Conservation (phyloP, 306 rosid genomes). For the Vigna mungo region DNA sequence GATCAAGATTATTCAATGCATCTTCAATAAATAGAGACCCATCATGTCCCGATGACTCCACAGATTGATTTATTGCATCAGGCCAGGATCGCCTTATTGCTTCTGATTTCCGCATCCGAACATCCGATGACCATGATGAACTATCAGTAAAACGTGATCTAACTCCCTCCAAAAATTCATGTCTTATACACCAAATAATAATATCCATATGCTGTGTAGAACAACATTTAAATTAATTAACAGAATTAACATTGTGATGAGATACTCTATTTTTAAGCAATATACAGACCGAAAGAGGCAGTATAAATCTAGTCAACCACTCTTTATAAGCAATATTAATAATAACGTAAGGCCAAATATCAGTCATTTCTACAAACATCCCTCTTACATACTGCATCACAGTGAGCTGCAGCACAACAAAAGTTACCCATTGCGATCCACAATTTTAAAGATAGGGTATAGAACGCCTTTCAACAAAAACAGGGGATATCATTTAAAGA, state of each 20-base stretch:
- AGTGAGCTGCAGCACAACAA: neutral
- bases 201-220: conserved; percentile 88
- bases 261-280: conserved; percentile 31
- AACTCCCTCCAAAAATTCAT: conserved; percentile 74
- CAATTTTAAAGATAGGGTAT: conserved; percentile 9
- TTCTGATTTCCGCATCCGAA: conserved; percentile 75
- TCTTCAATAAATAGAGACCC: conserved; percentile 94
- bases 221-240: conserved; percentile 36
- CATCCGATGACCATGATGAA: conserved; percentile 73
- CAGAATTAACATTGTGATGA: conserved; percentile 36
- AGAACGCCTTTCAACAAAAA: conserved; percentile 2
- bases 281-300: conserved; percentile 32
- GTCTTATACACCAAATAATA: conserved; percentile 83
- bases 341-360: conserved; percentile 31
- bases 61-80: conserved; percentile 68
- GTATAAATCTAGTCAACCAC: conserved; percentile 2
- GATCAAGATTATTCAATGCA: conserved; percentile 80
- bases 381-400: conserved; percentile 3
- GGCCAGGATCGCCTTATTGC: conserved; percentile 94
- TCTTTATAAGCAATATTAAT: conserved; percentile 29
- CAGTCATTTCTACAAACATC: conserved; percentile 9
- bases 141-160: conserved; percentile 58
- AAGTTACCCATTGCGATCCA: conserved; percentile 19
- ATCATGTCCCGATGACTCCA: conserved; percentile 63
- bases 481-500: conserved; percentile 4